Evolutionary conservation across 2,329 filamentous ascomycete species (phyloP), one percentile per base, ranked within the genome.

Genomic region (Aspergillus fumigatiaffinis): DNA sequence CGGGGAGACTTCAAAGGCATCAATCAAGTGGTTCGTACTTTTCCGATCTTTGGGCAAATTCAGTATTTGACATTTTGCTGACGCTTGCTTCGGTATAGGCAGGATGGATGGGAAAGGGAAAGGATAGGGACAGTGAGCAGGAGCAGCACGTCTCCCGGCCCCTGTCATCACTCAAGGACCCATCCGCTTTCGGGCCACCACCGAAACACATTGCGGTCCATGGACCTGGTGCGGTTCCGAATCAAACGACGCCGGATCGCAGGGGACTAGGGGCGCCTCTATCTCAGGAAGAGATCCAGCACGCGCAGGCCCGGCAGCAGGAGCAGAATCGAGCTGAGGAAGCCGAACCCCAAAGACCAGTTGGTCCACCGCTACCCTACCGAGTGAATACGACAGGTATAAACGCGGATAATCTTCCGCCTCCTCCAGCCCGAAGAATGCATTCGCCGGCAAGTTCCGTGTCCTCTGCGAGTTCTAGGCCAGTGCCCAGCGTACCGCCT

Each of bases 121-220:
- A 82, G 59, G 73, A 79, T 56, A 63, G 73, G 17, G 70, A 75
- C 44, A 68, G 75, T 41, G 75, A 83, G 32, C 67, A 71, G 46
- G 63, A 71, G 35, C 77, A 82, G 25, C 84, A 85, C 61, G 76
- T 81, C 53, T 81, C 84, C 6, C 79, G 81, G 17, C 91, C 92
- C 1, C 76, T 95, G 47, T 80, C 85, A 8, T 80, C 84, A 3
- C 81, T 96, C 29, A 87, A 85, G 70, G 91, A 96, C 69, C 92
- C 91, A 1, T 73, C 84, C 1, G 83, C 85, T 17, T 96, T 96
- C 70, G 91, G 84, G 2, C 90, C 91, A 25, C 92, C 92, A 26
- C 92, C 92, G 0, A 92, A 85, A 66, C 88, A 84, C 60, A 73
- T 78, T 56, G 77, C 79, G 51, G 81, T 80, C 62, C 76, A 82